A percentile compares a stretch with the other conserved stretches of the same genome.
Evolutionary conservation across 768 basidiomycete species (phyloP).

Genomic region (Crucibulum laeve): DNA sequence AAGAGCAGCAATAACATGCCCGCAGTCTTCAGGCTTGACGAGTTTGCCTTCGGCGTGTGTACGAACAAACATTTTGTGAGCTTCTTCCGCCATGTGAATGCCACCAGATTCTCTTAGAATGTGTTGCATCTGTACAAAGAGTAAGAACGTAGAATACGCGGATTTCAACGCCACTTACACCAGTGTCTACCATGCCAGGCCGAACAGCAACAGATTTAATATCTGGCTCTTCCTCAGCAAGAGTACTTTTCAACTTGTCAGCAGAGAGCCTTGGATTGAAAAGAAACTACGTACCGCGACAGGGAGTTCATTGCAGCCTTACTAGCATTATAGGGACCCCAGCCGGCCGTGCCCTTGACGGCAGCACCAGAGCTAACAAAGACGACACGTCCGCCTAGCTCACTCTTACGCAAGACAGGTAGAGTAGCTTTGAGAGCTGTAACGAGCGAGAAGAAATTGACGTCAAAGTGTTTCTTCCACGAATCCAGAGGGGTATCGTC

Average conservation of each 20-base stretch:
- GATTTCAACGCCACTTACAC: constrained; percentile 29
- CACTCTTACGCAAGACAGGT: constrained; percentile 62
- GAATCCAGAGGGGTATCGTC: constrained; percentile 44
- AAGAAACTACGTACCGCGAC: constrained; percentile 46
- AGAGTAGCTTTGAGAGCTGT: constrained; percentile 62
- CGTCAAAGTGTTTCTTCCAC: constrained; percentile 75
- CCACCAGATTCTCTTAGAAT: constrained; percentile 46
- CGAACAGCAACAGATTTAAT: constrained; percentile 74
- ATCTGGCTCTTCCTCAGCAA: constrained; percentile 79
- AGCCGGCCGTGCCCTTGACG: constrained; percentile 57
- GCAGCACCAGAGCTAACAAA: constrained; percentile 88
- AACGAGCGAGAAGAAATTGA: constrained; percentile 86
- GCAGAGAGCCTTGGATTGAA: neutral
- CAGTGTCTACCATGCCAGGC: constrained; percentile 86
- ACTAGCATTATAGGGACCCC: constrained; percentile 79
- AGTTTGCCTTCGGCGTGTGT: constrained; percentile 64
- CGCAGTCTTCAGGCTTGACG: constrained; percentile 69
- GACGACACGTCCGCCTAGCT: constrained; percentile 60
- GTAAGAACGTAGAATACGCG: constrained; percentile 3
- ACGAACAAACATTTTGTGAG: constrained; percentile 54
- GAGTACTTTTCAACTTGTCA: constrained; percentile 46
- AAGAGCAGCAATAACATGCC: constrained; percentile 75
- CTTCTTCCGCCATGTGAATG: constrained; percentile 47
- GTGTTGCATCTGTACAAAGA: constrained; percentile 61
- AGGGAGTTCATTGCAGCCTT: constrained; percentile 92